phyloP scores from a whole-genome alignment of 768 basidiomycete genomes.

The Tylopilus sp. region DNA sequence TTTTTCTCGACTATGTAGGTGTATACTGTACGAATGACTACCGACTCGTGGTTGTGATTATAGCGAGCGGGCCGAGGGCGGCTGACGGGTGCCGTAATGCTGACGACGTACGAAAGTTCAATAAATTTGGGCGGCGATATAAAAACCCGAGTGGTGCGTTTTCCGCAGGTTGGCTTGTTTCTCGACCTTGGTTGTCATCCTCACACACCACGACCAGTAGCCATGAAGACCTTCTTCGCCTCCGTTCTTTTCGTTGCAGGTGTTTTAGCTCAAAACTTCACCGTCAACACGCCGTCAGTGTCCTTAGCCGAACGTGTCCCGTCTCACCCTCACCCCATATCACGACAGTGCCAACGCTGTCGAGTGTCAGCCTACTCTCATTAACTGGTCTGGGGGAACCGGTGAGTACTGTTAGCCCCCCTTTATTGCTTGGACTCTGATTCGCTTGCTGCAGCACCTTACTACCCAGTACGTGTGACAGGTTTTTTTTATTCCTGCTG shows the following conservation, averaged over 20 bases:
- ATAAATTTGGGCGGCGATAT: slow-evolving; percentile 32
- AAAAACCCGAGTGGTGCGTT: slow-evolving; percentile 16
- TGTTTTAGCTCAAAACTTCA: slow-evolving; percentile 49
- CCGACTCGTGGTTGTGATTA: slow-evolving; percentile 16
- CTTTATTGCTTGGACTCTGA: too few relatives aligned
- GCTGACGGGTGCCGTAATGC: neutral
- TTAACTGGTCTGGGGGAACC: neutral
- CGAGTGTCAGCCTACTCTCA: slow-evolving; percentile 49
- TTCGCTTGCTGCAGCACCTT: too few relatives aligned
- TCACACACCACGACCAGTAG: slow-evolving; percentile 17
- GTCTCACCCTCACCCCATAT: slow-evolving; percentile 1
- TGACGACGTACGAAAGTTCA: slow-evolving; percentile 8
- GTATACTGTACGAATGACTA: too few relatives aligned
- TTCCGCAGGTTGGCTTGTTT: slow-evolving; percentile 4
- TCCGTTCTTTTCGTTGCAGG: slow-evolving; percentile 41
- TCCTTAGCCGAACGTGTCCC: neutral
- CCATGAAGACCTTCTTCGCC: slow-evolving; percentile 46
- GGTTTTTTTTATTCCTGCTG: neutral
- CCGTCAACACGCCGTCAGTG: slow-evolving; percentile 72
- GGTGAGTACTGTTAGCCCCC: neutral
- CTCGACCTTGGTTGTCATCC: slow-evolving; percentile 7
- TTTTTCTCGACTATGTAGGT: neutral
- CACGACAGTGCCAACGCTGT: slow-evolving; percentile 42
- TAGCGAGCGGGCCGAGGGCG: too few relatives aligned
- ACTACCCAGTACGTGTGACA: too few relatives aligned